These are phyloP conservation scores for Tetrahymena borealis DNA, from an alignment of 73 alveolate species.

Conservation along the genomic window DNA sequence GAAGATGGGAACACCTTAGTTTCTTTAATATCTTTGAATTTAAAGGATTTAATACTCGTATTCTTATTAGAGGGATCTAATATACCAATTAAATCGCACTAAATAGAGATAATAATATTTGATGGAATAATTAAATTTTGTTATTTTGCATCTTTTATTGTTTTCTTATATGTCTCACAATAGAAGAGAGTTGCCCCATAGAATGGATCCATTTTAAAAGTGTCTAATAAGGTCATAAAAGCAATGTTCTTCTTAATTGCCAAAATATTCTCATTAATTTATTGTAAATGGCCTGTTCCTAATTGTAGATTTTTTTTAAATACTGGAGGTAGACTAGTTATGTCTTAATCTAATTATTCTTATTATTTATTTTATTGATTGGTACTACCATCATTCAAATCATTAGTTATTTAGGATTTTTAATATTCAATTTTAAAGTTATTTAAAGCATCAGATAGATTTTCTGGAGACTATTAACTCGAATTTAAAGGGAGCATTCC, in stretches of 20 bases:
- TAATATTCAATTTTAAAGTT: too few relatives aligned
- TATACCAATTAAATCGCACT: not conserved
- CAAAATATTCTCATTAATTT: not conserved
- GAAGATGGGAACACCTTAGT: not conserved
- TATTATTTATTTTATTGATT: too few relatives aligned
- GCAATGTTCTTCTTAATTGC: not conserved
- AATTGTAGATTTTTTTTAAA: too few relatives aligned
- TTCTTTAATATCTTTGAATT: not conserved
- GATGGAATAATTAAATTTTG: not conserved
- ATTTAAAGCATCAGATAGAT: too few relatives aligned
- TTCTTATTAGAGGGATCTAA: not conserved
- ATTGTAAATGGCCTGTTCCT: not conserved
- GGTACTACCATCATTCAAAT: too few relatives aligned
- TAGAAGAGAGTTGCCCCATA: not conserved
- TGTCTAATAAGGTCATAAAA: not conserved
- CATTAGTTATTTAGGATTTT: too few relatives aligned
- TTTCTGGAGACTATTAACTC: too few relatives aligned
- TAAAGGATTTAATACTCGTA: not conserved
- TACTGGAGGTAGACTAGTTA: too few relatives aligned
- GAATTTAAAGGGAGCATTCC: too few relatives aligned
- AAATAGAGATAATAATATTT: not conserved
- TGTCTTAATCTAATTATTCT: too few relatives aligned
- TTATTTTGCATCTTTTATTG: not conserved
- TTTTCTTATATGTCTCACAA: not conserved
- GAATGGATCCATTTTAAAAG: not conserved